These are phyloP conservation scores for Candida boleticola DNA, from an alignment of 805 yeast genomes.

Conservation along the genomic window DNA sequence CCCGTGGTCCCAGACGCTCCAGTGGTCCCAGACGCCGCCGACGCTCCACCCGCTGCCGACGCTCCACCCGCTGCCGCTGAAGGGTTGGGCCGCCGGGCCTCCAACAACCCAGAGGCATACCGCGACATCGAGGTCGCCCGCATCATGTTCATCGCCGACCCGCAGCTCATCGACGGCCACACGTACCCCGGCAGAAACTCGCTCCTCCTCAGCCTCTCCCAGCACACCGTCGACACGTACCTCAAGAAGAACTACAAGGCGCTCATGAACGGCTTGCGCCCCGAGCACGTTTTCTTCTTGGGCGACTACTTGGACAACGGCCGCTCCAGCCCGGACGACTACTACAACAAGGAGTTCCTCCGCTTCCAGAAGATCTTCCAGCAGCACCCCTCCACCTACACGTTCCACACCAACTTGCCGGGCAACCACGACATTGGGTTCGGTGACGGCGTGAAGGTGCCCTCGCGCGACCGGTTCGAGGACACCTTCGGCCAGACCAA, in stretches of 20 bases:
- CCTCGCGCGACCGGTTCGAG: slow-evolving; percentile 27
- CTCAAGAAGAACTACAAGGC: slow-evolving; percentile 36
- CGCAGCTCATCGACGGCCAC: slow-evolving; percentile 44
- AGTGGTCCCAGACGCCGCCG: background rate
- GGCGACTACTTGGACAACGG: slow-evolving; percentile 46
- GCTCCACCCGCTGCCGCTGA: slow-evolving; percentile 1
- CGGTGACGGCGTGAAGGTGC: slow-evolving; percentile 60
- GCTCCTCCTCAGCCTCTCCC: slow-evolving; percentile 28
- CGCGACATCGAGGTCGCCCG: slow-evolving; percentile 14
- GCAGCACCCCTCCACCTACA: slow-evolving; percentile 17
- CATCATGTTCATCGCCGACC: slow-evolving; percentile 41
- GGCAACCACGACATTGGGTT: slow-evolving; percentile 98
- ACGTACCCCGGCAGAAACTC: slow-evolving; percentile 41
- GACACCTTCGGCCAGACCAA: slow-evolving; percentile 34
- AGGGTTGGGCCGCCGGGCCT: no score
- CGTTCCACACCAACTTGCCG: slow-evolving; percentile 46
- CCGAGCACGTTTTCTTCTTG: slow-evolving; percentile 37
- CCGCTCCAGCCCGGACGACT: slow-evolving; percentile 28
- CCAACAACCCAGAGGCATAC: background rate
- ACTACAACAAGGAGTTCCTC: slow-evolving; percentile 24
- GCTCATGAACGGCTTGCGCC: slow-evolving; percentile 27
- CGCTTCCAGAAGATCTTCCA: slow-evolving; percentile 35
- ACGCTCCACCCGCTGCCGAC: background rate
- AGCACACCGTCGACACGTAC: slow-evolving; percentile 42
- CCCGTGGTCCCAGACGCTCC: background rate